Evolutionary conservation across 2,329 filamentous ascomycete genomes (phyloP), one percentile per base, ranked within the genome.

Genomic region (Fusarium sp.): DNA sequence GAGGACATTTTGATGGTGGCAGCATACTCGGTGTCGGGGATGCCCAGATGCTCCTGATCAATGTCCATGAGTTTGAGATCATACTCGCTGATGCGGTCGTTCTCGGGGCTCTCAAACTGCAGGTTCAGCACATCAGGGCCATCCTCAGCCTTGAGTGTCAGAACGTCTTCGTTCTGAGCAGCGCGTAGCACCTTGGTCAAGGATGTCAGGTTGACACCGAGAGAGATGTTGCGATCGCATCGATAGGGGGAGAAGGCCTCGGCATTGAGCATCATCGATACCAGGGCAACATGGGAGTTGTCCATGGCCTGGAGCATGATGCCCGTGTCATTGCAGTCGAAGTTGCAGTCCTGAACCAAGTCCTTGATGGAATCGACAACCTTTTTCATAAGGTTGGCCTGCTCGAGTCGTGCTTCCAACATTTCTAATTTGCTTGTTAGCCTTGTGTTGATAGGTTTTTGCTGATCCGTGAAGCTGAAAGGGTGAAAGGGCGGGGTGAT

Each of bases 11-110:
- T 83, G 66, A 99, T 91, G 15, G 91, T 95, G 43, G 95, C 91
- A 35, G 93, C 91, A 75, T 99, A 99, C 74, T 99, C 95, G n/a
- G 96, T 99, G 73, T 99, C 94, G 13, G 95, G 95, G 72, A 99
- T 99, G 64, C 95, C 95, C 79, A 99, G 83, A 79, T 99, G 95
- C 85, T 99, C 95, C 83, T 99, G 96, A 80, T 99, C 95, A 78
- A 99, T 99, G 78, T 99, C 95, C 95, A 99, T 99, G 77, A 99
- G 88, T 86, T 99, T 99, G 80, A 99, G 91, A 79, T 99, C 95
- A 78, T 99, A 99, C 84, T 99, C 96, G 86, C 92, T 96, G 75
- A 99, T 87, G 69, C 95, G 87, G 79, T 99, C 95, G 73, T 87
- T 91, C 74, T 90, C 88, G 68, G 86, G 83, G 83, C 88, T 96